A percentile compares a stretch with the other conserved stretches of the same genome.
phyloP scores from a whole-genome alignment of 2,329 filamentous ascomycete genomes.

The Alternaria alternata region DNA sequence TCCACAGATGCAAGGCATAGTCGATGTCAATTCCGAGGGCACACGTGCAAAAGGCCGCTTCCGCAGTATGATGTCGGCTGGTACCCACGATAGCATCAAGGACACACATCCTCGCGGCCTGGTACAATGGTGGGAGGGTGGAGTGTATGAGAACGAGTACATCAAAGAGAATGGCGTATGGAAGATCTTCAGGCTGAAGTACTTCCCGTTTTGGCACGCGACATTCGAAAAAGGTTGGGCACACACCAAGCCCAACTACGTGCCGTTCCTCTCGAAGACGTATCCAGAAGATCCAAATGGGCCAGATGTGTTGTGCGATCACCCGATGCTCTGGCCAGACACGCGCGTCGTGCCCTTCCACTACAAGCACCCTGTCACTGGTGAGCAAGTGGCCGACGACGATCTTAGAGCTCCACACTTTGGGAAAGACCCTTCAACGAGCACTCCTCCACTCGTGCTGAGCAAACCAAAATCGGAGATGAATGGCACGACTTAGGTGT shows the following conservation, averaged over 20 bases:
- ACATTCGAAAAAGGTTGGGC: slow-evolving; percentile 63
- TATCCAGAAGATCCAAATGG: slow-evolving; percentile 61
- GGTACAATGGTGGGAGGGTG: slow-evolving; percentile 67
- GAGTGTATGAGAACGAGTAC: slow-evolving; percentile 67
- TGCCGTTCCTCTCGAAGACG: slow-evolving; percentile 59
- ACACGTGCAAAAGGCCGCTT: slow-evolving; percentile 61
- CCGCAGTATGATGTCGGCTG: slow-evolving; percentile 64
- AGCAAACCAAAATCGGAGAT: slow-evolving; percentile 36
- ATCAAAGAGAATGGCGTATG: slow-evolving; percentile 64
- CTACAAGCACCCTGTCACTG: slow-evolving; percentile 62
- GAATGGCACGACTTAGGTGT: slow-evolving; percentile 1
- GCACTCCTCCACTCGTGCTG: slow-evolving; percentile 55
- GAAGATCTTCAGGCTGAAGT: slow-evolving; percentile 63
- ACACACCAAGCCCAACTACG: slow-evolving; percentile 62
- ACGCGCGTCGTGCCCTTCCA: slow-evolving; percentile 64
- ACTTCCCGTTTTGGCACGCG: slow-evolving; percentile 66
- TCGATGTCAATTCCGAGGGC: slow-evolving; percentile 60
- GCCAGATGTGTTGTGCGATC: slow-evolving; percentile 62
- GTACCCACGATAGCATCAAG: slow-evolving; percentile 62
- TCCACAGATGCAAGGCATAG: slow-evolving; percentile 65
- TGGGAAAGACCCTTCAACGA: slow-evolving; percentile 53
- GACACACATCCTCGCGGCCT: slow-evolving; percentile 61
- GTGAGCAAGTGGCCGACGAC: slow-evolving; percentile 55
- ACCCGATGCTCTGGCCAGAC: slow-evolving; percentile 66
- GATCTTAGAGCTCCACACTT: slow-evolving; percentile 60